These are phyloP conservation scores for Acanthamoeba lenticulata DNA, from an alignment of 208 protist genomes.

Conservation along the genomic window DNA sequence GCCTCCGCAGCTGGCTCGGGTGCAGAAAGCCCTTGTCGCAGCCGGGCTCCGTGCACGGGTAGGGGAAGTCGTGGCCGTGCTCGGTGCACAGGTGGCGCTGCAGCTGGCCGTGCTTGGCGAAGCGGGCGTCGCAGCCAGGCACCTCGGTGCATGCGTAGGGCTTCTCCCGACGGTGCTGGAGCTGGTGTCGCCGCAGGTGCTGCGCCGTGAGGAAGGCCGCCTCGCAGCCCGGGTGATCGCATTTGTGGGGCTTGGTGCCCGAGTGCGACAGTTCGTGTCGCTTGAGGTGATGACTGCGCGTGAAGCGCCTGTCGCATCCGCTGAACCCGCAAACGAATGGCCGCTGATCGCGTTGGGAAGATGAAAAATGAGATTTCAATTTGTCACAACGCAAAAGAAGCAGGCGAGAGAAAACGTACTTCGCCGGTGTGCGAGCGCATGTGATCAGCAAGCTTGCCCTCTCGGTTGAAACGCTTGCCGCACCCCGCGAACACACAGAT, in stretches of 20 bases:
- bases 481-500: slow-evolving; percentile 19
- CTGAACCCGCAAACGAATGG: background rate
- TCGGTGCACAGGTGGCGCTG: slow-evolving; percentile 24
- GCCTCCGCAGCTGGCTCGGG: slow-evolving; percentile 31
- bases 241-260: slow-evolving; percentile 31
- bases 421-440: slow-evolving; percentile 34
- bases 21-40: slow-evolving; percentile 35
- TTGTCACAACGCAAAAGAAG: background rate
- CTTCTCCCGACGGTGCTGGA: background rate
- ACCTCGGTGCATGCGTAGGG: slow-evolving; percentile 28
- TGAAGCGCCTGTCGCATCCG: slow-evolving; percentile 43
- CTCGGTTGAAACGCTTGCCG: slow-evolving; percentile 25
- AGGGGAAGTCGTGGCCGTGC: background rate
- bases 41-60: background rate
- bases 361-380: background rate
- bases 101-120: slow-evolving; percentile 57
- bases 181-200: slow-evolving; percentile 19
- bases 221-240: background rate
- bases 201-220: slow-evolving; percentile 10
- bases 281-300: slow-evolving; percentile 17
- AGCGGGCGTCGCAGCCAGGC: slow-evolving; percentile 31
- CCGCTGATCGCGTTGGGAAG: background rate
- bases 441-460: slow-evolving; percentile 19
- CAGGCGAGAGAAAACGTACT: background rate
- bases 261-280: slow-evolving; percentile 27